Evolutionary conservation across 179 eudicot genomes (phyloP).

Genomic region (Dionaea muscipula): DNA sequence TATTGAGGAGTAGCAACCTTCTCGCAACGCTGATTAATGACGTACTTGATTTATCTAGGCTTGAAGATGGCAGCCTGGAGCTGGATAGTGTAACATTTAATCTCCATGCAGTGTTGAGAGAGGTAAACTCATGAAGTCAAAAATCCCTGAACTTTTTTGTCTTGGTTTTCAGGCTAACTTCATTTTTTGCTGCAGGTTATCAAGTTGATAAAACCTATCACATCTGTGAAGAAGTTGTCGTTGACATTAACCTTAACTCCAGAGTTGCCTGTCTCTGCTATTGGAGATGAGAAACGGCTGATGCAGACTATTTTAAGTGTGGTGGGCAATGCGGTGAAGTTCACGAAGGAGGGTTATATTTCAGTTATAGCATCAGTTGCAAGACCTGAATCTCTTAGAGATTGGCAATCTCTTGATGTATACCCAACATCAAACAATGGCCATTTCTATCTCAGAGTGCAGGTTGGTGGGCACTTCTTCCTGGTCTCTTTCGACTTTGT

Average conservation of each 20-base stretch:
- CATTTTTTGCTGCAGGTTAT: slow-evolving; percentile 31
- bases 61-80: slow-evolving; percentile 87
- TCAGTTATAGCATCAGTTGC: slow-evolving; percentile 59
- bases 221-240: slow-evolving; percentile 69
- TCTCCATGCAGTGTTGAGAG: slow-evolving; percentile 63
- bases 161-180: neutral
- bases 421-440: slow-evolving; percentile 41
- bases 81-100: slow-evolving; percentile 46
- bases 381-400: slow-evolving; percentile 56
- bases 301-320: slow-evolving; percentile 69
- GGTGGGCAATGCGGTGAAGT: slow-evolving; percentile 84
- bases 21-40: slow-evolving; percentile 80
- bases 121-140: slow-evolving; percentile 28
- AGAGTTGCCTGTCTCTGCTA: slow-evolving; percentile 57
- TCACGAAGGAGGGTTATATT: slow-evolving; percentile 67
- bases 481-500: neutral
- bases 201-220: slow-evolving; percentile 68
- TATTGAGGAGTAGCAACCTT: slow-evolving; percentile 73
- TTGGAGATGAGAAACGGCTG: slow-evolving; percentile 78
- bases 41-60: slow-evolving; percentile 85
- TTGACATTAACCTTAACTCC: slow-evolving; percentile 47
- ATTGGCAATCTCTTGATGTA: slow-evolving; percentile 55
- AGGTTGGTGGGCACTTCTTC: slow-evolving; percentile 31
- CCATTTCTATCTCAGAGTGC: slow-evolving; percentile 67
- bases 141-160: neutral